Conservation (phyloP, 345 rosid genomes). For the Arabis alpina region DNA sequence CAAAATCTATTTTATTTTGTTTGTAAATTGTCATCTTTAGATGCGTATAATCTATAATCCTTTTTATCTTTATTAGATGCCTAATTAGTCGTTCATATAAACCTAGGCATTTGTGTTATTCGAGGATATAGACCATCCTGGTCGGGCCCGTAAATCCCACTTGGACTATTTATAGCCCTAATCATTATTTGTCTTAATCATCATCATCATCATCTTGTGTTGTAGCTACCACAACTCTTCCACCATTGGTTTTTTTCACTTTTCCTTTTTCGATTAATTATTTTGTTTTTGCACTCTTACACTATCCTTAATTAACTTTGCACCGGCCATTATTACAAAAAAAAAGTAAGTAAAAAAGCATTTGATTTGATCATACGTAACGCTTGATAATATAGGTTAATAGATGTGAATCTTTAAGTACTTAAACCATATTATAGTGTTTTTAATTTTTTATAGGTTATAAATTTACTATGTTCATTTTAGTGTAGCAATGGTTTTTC, state of each 20-base stretch:
- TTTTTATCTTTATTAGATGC: background rate
- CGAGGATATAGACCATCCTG: constrained; percentile 37
- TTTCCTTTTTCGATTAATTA: constrained; percentile 12
- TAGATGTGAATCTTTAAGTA: background rate
- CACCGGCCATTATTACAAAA: constrained; percentile 35
- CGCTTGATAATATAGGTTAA: background rate
- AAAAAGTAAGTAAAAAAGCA: background rate
- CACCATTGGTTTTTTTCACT: constrained; percentile 30
- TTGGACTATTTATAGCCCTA: constrained; percentile 35
- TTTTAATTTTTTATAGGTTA: background rate
- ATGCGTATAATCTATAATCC: background rate
- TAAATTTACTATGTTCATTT: background rate
- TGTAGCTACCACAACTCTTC: constrained; percentile 35
- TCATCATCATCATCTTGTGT: constrained; percentile 32
- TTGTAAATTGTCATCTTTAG: too few relatives aligned
- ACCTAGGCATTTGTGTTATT: constrained; percentile 25
- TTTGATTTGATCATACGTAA: constrained; percentile 10
- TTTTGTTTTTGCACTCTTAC: constrained; percentile 23
- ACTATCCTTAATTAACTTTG: constrained; percentile 37
- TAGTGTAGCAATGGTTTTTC: background rate
- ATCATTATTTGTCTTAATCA: constrained; percentile 32
- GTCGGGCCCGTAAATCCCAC: constrained; percentile 42
- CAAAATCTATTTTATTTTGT: too few relatives aligned
- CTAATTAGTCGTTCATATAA: constrained; percentile 22
- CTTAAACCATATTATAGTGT: constrained; percentile 5